Evolutionary conservation across 1,284 basidiomycete genomes (phyloP), one percentile per base, ranked within the genome.

Genomic region (Calocybe gambosa): DNA sequence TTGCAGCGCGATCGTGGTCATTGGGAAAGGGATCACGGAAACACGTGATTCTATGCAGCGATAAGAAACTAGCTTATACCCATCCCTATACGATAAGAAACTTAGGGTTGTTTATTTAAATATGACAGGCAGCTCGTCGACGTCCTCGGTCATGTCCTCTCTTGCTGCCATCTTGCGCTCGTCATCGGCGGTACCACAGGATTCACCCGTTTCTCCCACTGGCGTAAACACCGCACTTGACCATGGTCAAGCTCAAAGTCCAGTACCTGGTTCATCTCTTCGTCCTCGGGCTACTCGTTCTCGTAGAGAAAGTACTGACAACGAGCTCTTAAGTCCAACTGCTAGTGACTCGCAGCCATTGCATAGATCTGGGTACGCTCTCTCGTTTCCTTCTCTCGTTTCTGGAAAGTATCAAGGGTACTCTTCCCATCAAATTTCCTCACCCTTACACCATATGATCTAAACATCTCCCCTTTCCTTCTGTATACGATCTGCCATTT

Each of bases 1-100:
- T 52, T 62, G 83, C 85, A 88, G 63, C 5, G 84, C 75, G 52
- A 88, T 86, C 12, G 85, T 52, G 15, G 84, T 84, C 85, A 86
- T 86, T 54, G 46, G 33, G 18, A 28, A 26, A 45, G 43, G 21
- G 37, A 6, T 16, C 33, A 41, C 26, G 2, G 9, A 18, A 2
- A n/a, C 55, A 57, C 55, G 55, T 57, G 55, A 42, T 9, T 12
- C 25, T 26, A 26, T 26, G 25, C n/a, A n/a, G n/a, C n/a, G n/a
- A n/a, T n/a, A n/a, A n/a, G n/a, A n/a, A n/a, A n/a, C n/a, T n/a
- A n/a, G n/a, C n/a, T n/a, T n/a, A n/a, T n/a, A n/a, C n/a, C n/a
- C n/a, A n/a, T n/a, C n/a, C n/a, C n/a, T n/a, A n/a, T n/a, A n/a
- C 16, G 25, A 28, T 35, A 35, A 26, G 31, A n/a, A n/a, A n/a